A percentile compares a stretch with the other conserved stretches of the same genome.
Conservation (phyloP, 2,329 filamentous ascomycete genomes). For the Cordyceps militaris region DNA sequence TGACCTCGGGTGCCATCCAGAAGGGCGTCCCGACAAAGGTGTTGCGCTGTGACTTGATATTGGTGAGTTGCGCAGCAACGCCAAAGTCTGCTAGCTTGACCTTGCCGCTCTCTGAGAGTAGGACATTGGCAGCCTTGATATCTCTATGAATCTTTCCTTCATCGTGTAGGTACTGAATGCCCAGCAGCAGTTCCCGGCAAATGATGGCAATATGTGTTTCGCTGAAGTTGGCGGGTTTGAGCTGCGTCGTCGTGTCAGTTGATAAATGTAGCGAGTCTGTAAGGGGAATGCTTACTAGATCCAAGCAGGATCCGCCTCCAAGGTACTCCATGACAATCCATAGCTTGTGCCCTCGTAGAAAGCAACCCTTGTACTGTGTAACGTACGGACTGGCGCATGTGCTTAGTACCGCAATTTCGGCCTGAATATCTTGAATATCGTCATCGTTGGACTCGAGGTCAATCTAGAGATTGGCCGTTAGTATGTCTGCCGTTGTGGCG, state of each 20-base stretch:
- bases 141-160: constrained; percentile 96
- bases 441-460: constrained; percentile 98
- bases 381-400: constrained; percentile 92
- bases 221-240: constrained; percentile 83
- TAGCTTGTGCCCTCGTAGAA: constrained; percentile 90
- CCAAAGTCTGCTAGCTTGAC: constrained; percentile 97
- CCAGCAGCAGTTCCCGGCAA: constrained; percentile 81
- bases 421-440: constrained; percentile 96
- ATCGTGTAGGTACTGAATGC: constrained; percentile 85
- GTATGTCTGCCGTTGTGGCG: neutral
- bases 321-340: constrained; percentile 99
- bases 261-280: neutral
- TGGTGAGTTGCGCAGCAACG: constrained; percentile 90
- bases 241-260: constrained; percentile 42
- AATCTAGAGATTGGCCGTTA: constrained; percentile 53
- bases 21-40: constrained; percentile 97
- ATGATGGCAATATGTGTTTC: constrained; percentile 92
- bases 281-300: constrained; percentile 56
- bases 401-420: constrained; percentile 90
- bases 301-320: constrained; percentile 89
- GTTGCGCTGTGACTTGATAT: constrained; percentile 95
- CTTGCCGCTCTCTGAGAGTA: constrained; percentile 84
- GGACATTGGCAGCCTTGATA: constrained; percentile 91
- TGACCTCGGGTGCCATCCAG: constrained; percentile 95
- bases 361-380: constrained; percentile 94